Base-by-base conservation (phyloP, 345 rosid genomes). In the Rhodomyrtus tomentosa region DNA sequence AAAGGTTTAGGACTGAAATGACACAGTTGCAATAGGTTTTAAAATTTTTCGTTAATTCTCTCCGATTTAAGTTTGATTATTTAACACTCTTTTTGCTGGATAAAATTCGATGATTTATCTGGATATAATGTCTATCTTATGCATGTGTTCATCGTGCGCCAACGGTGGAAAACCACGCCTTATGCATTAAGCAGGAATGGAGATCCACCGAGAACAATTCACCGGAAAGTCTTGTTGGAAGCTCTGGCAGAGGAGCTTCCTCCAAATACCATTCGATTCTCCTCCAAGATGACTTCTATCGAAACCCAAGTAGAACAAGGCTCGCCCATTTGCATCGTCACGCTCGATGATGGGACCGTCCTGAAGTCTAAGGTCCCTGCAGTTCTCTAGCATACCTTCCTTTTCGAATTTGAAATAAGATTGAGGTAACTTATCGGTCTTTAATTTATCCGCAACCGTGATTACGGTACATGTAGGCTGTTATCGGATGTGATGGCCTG, bases 401-500 rank as follows among this genome's bases (percentile, higher is more conserved):
- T 24, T 14, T 42, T 20, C 8, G 50, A 10, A 81, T 22, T 15
- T 5, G 5, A 22, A n/a, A 21, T 16, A 42, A 32, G 45, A 4
- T 12, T 12, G 15, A 18, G 48, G 36, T 21, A 62, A 62, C 8
- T 36, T 83, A 6, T 7, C 50, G 4, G 32, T 29, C 40, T 32
- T 25, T 48, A 48, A 9, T 45, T 45, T 52, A 27, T 45, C 50
- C 12, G 0, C 50, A 7, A 50, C 29, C 16, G 18, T 83, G 27
- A 82, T 42, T 24, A 58, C 27, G 5, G 72, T 58, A 12, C 20
- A 0, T 56, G 24, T 84, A 89, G 90, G 84, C 87, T 49, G 45
- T 90, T 82, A 88, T 91, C 68, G 94, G 91, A 25, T 90, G 92
- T 16, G 91, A 90, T 49, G 92, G 93, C 53, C 82, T 88, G 72